A percentile compares a stretch with the other conserved stretches of the same genome.
Evolutionary conservation across 2,329 filamentous ascomycete genomes (phyloP).

Genomic region (Aspergillus sp.): DNA sequence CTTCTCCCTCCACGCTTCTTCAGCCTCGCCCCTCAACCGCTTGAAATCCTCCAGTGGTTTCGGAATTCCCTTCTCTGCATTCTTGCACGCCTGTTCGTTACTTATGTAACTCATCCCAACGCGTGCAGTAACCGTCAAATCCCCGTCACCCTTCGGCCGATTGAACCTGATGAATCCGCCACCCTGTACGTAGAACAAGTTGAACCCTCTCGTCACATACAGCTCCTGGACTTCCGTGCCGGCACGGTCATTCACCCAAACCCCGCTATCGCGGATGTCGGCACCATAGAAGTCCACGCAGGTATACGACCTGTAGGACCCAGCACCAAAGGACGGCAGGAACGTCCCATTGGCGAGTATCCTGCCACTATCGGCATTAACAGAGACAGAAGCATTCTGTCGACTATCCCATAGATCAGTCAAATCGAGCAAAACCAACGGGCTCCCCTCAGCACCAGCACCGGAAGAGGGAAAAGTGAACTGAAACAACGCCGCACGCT

Average conservation of each 20-base stretch:
- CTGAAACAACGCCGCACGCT: slow-evolving; percentile 60
- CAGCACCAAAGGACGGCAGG: slow-evolving; percentile 63
- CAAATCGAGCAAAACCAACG: slow-evolving; percentile 65
- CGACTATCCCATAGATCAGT: slow-evolving; percentile 63
- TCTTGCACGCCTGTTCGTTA: slow-evolving; percentile 62
- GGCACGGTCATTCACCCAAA: slow-evolving; percentile 63
- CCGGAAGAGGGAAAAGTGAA: slow-evolving; percentile 58
- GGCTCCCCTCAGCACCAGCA: slow-evolving; percentile 50
- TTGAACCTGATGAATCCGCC: slow-evolving; percentile 66
- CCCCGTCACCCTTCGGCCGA: slow-evolving; percentile 40
- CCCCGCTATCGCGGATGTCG: slow-evolving; percentile 57
- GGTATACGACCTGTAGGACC: slow-evolving; percentile 60
- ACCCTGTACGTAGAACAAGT: slow-evolving; percentile 57
- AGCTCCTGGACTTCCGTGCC: slow-evolving; percentile 53
- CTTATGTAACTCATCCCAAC: slow-evolving; percentile 71
- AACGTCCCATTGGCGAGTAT: slow-evolving; percentile 64
- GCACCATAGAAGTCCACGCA: slow-evolving; percentile 64
- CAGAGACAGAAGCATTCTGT: slow-evolving; percentile 56
- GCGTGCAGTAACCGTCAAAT: slow-evolving; percentile 56
- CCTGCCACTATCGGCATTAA: slow-evolving; percentile 57
- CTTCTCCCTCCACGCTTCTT: slow-evolving; percentile 62
- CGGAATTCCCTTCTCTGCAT: slow-evolving; percentile 67
- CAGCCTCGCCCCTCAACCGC: slow-evolving; percentile 50
- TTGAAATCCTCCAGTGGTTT: slow-evolving; percentile 62
- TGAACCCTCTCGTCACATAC: slow-evolving; percentile 56